Evolutionary conservation across 192 early-diverging fungal species (phyloP).

Genomic region (Rhizoclosmatium globosum): DNA sequence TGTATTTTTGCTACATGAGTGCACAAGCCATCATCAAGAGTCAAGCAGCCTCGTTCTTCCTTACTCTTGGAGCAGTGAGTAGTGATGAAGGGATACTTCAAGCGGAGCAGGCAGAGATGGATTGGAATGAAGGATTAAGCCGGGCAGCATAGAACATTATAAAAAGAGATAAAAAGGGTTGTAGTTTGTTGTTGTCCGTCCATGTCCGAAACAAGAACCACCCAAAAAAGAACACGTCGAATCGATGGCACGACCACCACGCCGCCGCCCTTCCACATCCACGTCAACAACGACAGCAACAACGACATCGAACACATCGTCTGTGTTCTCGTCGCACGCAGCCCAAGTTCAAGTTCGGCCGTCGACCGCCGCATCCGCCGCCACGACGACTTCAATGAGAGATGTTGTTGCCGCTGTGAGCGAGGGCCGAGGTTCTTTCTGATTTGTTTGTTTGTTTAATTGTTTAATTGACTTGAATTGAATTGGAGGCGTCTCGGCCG

Average conservation of each 20-base stretch:
- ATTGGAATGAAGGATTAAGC: neutral
- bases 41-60: constrained; percentile 45
- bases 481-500: constrained; percentile 42
- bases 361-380: constrained; percentile 5
- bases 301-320: neutral
- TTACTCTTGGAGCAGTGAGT: constrained; percentile 2
- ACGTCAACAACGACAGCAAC: neutral
- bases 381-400: neutral
- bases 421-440: constrained; percentile 22
- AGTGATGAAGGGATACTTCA: neutral
- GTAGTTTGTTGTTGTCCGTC: too few species aligned
- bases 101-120: constrained; percentile 2
- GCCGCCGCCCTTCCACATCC: neutral
- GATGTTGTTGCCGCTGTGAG: constrained; percentile 22
- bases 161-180: neutral
- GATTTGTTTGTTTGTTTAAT: neutral
- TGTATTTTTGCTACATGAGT: constrained; percentile 34
- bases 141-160: constrained; percentile 11
- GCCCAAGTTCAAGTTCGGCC: neutral
- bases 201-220: neutral
- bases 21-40: constrained; percentile 39
- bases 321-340: neutral
- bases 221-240: neutral
- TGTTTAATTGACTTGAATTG: neutral
- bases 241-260: neutral